Evolutionary conservation across 257 asterid species (phyloP).

Genomic region (Ophiorrhiza pumila): DNA sequence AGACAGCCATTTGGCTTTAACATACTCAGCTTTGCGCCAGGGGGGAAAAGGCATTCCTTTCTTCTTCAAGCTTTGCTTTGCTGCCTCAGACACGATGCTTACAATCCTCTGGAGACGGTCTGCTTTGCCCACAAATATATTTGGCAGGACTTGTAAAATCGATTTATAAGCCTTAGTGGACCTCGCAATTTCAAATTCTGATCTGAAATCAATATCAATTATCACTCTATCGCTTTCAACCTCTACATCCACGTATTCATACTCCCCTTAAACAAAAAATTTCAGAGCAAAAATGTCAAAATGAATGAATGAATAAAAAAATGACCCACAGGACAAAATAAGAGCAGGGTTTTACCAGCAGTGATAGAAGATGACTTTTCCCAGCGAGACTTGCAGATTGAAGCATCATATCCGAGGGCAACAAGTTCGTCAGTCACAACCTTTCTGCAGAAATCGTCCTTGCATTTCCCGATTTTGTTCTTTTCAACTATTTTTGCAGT

Average conservation of each 20-base stretch:
- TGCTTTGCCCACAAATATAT: conserved; percentile 61
- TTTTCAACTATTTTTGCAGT: conserved; percentile 59
- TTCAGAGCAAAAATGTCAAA: not conserved
- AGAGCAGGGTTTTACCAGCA: conserved; percentile 42
- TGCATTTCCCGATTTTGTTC: conserved; percentile 49
- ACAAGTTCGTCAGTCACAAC: conserved; percentile 59
- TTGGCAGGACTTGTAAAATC: conserved; percentile 65
- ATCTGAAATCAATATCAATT: conserved; percentile 76
- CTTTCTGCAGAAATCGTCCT: conserved; percentile 50
- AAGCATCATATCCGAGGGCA: conserved; percentile 70
- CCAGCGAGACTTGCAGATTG: conserved; percentile 89
- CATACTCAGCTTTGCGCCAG: conserved; percentile 78
- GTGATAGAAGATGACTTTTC: conserved; percentile 55
- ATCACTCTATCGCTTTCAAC: conserved; percentile 54
- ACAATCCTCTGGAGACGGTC: conserved; percentile 76
- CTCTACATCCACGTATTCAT: conserved; percentile 73
- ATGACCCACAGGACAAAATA: not conserved
- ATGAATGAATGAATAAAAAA: not conserved
- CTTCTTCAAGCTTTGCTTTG: conserved; percentile 74
- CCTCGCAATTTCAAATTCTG: conserved; percentile 92
- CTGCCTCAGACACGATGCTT: conserved; percentile 59
- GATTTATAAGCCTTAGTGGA: conserved; percentile 63
- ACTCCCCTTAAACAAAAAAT: conserved; percentile 45
- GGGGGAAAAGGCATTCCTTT: conserved; percentile 91
- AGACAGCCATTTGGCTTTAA: conserved; percentile 85